These are phyloP conservation scores for Pseudocercospora pini-densiflorae DNA, from an alignment of 2,329 filamentous ascomycete genomes.

Conservation along the genomic window DNA sequence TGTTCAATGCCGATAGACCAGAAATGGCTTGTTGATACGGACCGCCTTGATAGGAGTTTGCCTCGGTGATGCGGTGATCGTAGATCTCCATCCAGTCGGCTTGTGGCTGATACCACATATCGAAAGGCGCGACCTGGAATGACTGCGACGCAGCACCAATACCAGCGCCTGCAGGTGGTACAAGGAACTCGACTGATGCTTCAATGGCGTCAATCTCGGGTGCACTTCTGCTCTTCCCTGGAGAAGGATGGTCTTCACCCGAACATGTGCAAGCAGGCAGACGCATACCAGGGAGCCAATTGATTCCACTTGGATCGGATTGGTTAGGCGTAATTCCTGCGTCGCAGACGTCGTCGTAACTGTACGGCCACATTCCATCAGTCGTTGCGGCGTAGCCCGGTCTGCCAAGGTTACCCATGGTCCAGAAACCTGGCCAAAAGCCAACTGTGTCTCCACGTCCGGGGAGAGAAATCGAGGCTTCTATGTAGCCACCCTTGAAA, in stretches of 20 bases:
- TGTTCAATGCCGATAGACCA: constrained; percentile 64
- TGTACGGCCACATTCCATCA: constrained; percentile 76
- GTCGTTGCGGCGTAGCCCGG: constrained; percentile 72
- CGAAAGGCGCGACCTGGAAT: constrained; percentile 71
- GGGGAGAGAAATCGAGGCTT: constrained; percentile 72
- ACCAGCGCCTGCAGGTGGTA: constrained; percentile 49
- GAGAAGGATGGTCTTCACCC: constrained; percentile 67
- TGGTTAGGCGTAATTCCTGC: constrained; percentile 74
- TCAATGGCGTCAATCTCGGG: constrained; percentile 76
- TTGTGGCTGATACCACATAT: constrained; percentile 68
- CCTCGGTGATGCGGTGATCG: constrained; percentile 59
- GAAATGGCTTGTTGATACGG: constrained; percentile 68
- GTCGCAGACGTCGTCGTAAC: constrained; percentile 71
- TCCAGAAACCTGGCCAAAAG: constrained; percentile 78
- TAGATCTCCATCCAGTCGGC: constrained; percentile 68
- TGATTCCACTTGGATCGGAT: constrained; percentile 69
- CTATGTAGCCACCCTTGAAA: constrained; percentile 72
- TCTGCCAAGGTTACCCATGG: constrained; percentile 73
- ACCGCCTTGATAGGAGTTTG: constrained; percentile 66
- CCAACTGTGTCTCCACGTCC: constrained; percentile 68
- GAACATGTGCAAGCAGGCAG: constrained; percentile 70
- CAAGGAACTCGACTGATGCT: constrained; percentile 63
- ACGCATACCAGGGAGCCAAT: constrained; percentile 70
- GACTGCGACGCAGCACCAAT: constrained; percentile 67
- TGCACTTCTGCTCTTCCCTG: constrained; percentile 67